Base-by-base conservation (phyloP, 306 rosid genomes). In the Dicorynia guianensis region DNA sequence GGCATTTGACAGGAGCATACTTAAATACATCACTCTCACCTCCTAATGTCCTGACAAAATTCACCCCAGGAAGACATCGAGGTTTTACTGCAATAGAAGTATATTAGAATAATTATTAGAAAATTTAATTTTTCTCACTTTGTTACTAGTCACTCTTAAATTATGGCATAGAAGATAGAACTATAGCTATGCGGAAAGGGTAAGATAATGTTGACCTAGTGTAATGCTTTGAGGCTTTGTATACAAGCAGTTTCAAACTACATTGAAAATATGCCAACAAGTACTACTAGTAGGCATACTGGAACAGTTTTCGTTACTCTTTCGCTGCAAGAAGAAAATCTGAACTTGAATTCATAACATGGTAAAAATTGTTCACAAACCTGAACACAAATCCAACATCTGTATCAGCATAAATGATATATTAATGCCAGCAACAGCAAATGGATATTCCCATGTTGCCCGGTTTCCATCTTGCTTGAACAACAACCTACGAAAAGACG, bases 371-470 rank as follows among this genome's bases (percentile, higher is more conserved):
- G 60, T 61, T 19, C 55, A 55, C 87, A 46, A 59, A 95, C 99
- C 97, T 63, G 92, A 76, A 76, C 54, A 79, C 52, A 95, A 82
- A 81, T 95, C 99, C 85, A 95, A 83, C 97, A 95, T 89, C 81
- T 84, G 92, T 76, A 89, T 89, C 85, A 95, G 75, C 99, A 95
- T 95, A 80, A 82, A 92, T 33, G 99, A 86, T 67, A 95, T 76
- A 59, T 95, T 95, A 53, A 92, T 86, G 81, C 99, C 99, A 33
- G 99, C 99, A 79, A 84, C 99, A 64, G 97, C 97, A 77, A 95
- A 95, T 17, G 99, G 99, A 77, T 95, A 95, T 77, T 95, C 99
- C 97, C 97, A 95, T n/a, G 84, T 87, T 63, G 97, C 97, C 71
- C 97, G 87, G 0, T 74, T 59, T 64, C 99, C 99, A 3, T 63